Evolutionary conservation across 1,284 basidiomycete species (phyloP).

Genomic region (Leccinum pseudoinsigne): DNA sequence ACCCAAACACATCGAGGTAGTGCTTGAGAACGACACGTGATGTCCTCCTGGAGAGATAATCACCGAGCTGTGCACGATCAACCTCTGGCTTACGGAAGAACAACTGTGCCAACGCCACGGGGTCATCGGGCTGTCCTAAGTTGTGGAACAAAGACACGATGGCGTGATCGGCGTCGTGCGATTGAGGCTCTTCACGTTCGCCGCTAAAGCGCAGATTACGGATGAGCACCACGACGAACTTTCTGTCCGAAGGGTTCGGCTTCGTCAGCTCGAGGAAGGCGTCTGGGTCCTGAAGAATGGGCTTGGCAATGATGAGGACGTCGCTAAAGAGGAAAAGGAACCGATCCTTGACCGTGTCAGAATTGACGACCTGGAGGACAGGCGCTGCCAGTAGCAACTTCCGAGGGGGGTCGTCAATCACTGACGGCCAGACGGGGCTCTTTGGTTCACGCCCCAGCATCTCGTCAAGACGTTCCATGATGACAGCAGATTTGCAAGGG

Average conservation of each 20-base stretch:
- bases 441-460: slow-evolving; percentile 60
- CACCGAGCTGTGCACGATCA: slow-evolving; percentile 81
- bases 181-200: slow-evolving; percentile 59
- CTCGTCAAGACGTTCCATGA: slow-evolving; percentile 71
- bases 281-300: slow-evolving; percentile 64
- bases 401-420: slow-evolving; percentile 84
- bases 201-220: slow-evolving; percentile 67
- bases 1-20: slow-evolving; percentile 71
- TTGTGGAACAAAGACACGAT: slow-evolving; percentile 64
- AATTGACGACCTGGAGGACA: slow-evolving; percentile 92
- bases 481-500: slow-evolving; percentile 39
- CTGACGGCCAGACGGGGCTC: slow-evolving; percentile 59
- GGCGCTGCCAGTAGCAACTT: slow-evolving; percentile 84
- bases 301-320: slow-evolving; percentile 85
- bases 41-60: slow-evolving; percentile 73
- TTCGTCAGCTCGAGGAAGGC: slow-evolving; percentile 56
- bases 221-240: slow-evolving; percentile 82
- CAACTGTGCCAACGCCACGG: slow-evolving; percentile 71
- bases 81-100: slow-evolving; percentile 86
- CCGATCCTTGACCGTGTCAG: slow-evolving; percentile 93
- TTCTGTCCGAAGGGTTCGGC: slow-evolving; percentile 73
- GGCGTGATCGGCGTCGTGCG: slow-evolving; percentile 70
- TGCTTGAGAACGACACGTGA: slow-evolving; percentile 52
- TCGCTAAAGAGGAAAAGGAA: slow-evolving; percentile 97
- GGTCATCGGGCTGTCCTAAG: slow-evolving; percentile 57